These are phyloP conservation scores for Scytalidium lignicola DNA, from an alignment of 2,329 filamentous ascomycete species.

Conservation along the genomic window DNA sequence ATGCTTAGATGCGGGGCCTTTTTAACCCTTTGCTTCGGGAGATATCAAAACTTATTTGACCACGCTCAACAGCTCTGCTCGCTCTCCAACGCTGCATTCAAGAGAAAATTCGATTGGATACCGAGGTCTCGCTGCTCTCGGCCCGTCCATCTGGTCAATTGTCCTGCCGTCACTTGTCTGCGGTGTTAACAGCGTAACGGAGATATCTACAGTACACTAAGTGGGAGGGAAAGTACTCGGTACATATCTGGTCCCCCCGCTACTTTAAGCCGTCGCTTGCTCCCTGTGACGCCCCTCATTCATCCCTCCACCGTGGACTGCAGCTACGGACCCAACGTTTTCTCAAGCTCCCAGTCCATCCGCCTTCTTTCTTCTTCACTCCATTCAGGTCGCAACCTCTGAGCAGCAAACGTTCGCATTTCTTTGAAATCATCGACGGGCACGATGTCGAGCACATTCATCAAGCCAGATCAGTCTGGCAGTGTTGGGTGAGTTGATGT, in stretches of 20 bases:
- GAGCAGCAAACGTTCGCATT: background rate
- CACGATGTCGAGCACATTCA: slow-evolving; percentile 46
- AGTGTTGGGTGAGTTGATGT: slow-evolving; percentile 44
- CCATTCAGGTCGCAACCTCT: slow-evolving; percentile 4
- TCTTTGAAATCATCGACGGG: background rate
- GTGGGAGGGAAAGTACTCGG: background rate
- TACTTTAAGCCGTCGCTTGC: background rate
- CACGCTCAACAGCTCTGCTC: background rate
- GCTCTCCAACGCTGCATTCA: background rate
- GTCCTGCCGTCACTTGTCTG: background rate
- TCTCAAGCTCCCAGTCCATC: background rate
- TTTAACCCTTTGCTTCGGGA: background rate
- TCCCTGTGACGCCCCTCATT: background rate
- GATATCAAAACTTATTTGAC: background rate
- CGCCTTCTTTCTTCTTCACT: slow-evolving; percentile 13
- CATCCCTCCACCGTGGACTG: background rate
- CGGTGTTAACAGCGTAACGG: background rate
- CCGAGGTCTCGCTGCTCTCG: background rate
- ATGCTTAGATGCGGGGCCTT: background rate
- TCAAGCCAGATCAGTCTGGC: slow-evolving; percentile 42
- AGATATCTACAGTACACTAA: background rate
- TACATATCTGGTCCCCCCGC: background rate
- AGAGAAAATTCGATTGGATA: background rate
- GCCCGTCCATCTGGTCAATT: background rate
- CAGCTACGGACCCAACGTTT: background rate